phyloP scores from a whole-genome alignment of 1,284 basidiomycete genomes.

The Trametes hirsuta region DNA sequence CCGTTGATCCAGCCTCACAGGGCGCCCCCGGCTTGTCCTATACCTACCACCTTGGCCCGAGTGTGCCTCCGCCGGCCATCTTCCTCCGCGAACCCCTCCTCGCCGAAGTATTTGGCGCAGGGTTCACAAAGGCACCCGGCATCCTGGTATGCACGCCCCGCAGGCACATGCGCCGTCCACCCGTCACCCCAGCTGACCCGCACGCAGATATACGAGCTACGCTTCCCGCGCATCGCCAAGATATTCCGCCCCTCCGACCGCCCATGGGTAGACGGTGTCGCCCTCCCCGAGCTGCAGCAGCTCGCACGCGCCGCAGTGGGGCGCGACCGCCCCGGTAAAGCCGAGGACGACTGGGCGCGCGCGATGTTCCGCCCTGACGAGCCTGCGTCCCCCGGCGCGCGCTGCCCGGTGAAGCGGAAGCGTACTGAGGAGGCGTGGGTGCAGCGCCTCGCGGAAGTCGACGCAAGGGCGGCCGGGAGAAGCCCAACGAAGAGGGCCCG shows the following conservation, averaged over 20 bases:
- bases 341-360: conserved; percentile 44
- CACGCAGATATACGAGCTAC: conserved; percentile 74
- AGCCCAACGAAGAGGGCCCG: conserved; percentile 11
- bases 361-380: conserved; percentile 42
- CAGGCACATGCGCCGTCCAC: neutral
- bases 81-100: conserved; percentile 68
- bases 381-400: conserved; percentile 40
- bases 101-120: conserved; percentile 78
- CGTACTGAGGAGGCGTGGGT: conserved; percentile 38
- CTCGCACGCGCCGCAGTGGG: conserved; percentile 57
- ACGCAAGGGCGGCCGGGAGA: conserved; percentile 17
- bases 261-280: conserved; percentile 58
- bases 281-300: conserved; percentile 49
- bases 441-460: conserved; percentile 36
- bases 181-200: neutral
- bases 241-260: conserved; percentile 63
- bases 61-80: conserved; percentile 56
- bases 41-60: conserved; percentile 50
- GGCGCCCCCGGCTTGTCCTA: conserved; percentile 46
- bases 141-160: conserved; percentile 49
- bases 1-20: neutral
- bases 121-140: conserved; percentile 69
- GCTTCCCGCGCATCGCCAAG: conserved; percentile 80
- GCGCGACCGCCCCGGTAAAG: conserved; percentile 46
- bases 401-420: conserved; percentile 41